A percentile compares a stretch with the other conserved stretches of the same genome.
Conservation (phyloP, 2,329 filamentous ascomycete genomes). For the Emmonsiellopsis sp. region DNA sequence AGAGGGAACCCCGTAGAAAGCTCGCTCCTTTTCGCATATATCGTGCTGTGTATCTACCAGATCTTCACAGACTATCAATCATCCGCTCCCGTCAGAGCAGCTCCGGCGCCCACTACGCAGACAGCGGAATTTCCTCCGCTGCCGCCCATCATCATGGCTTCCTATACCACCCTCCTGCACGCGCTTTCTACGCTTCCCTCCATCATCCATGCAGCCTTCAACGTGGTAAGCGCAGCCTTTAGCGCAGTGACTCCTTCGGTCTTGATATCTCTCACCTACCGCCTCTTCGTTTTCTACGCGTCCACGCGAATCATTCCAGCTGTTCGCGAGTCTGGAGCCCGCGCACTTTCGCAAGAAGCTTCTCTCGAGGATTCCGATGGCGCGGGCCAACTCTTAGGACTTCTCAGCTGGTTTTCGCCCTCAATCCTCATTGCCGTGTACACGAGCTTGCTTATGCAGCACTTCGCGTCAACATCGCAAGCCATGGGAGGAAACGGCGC, state of each 20-base stretch:
- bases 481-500: conserved; percentile 53
- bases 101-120: conserved; percentile 47
- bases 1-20: conserved; percentile 93
- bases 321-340: conserved; percentile 74
- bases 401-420: conserved; percentile 88
- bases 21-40: conserved; percentile 89
- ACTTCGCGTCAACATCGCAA: conserved; percentile 66
- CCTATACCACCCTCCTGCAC: conserved; percentile 83
- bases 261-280: conserved; percentile 88
- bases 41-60: conserved; percentile 97
- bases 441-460: conserved; percentile 88
- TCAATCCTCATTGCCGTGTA: conserved; percentile 94
- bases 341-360: conserved; percentile 73
- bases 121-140: conserved; percentile 76
- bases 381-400: conserved; percentile 67
- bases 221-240: conserved; percentile 81
- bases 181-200: conserved; percentile 73
- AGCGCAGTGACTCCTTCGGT: conserved; percentile 94
- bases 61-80: conserved; percentile 98
- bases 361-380: conserved; percentile 77
- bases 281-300: conserved; percentile 89
- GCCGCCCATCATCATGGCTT: conserved; percentile 96
- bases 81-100: conserved; percentile 52
- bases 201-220: conserved; percentile 72
- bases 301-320: conserved; percentile 93